Base-by-base conservation (phyloP, 768 basidiomycete genomes). In the Kwoniella dendrophila region DNA sequence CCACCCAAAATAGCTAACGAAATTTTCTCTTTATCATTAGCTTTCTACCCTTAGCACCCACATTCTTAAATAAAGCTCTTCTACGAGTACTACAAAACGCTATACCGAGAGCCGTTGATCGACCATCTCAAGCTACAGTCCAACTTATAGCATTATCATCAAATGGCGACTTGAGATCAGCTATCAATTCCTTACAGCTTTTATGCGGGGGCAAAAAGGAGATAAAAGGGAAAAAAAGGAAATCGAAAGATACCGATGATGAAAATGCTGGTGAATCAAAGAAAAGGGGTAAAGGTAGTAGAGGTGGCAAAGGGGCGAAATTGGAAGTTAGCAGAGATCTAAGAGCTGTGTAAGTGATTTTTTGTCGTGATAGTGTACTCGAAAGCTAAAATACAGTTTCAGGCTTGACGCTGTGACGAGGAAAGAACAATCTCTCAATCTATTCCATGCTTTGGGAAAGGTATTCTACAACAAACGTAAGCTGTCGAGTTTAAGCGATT, bases 401-500 rank as follows among this genome's bases (percentile, higher is more conserved):
- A 83, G 83, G 4, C 74, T 96, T 66, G 88, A 92, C 69, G 85
- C 86, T 0, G 83, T 92, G 0, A 90, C 91, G 22, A 81, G 88
- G 59, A 82, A 91, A 56, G 96, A 99, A 72, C 88, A 92, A 70
- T 90, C 86, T 62, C 81, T 99, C 16, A 86, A 85, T 10, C 80
- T 99, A 52, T 99, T 99, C 75, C 96, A 97, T 79, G 79, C 97
- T 18, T 82, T 99, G 50, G 96, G 96, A 16, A 95, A 90, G 80
- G 85, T 98, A 1, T 77, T 98, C 49, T 98, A 96, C 75, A 97
- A 95, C 78, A 99, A 98, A 79, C 86, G 96, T 96, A 44, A 57
- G 85, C 56, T 79, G 0, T 29, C 48, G 41, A 2, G 26, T 14
- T 12, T 48, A 22, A 18, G 24, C 27, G 6, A 48, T 36, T 2